These are phyloP conservation scores for Cercospora berteroae DNA, from an alignment of 2,329 filamentous ascomycete species.

Conservation along the genomic window DNA sequence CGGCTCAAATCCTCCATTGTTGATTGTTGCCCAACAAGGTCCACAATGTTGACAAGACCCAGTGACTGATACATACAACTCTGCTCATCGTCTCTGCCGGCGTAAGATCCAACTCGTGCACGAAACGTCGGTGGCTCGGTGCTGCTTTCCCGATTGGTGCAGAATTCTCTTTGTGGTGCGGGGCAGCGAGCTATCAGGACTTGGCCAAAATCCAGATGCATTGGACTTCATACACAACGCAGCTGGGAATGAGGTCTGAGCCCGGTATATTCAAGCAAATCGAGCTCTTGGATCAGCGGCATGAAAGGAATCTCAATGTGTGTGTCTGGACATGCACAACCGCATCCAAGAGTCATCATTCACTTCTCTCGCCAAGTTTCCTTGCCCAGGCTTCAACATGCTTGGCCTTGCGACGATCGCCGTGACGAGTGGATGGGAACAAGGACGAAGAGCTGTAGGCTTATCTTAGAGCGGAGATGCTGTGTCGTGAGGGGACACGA, in stretches of 20 bases:
- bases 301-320: background rate
- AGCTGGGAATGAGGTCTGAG: too few relatives aligned
- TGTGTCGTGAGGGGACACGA: background rate
- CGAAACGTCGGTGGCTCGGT: constrained; percentile 1
- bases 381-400: background rate
- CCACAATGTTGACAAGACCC: too few relatives aligned
- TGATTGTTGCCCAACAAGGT: too few relatives aligned
- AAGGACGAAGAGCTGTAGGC: background rate
- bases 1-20: background rate
- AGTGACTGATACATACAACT: background rate
- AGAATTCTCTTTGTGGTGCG: background rate
- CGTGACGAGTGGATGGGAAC: background rate
- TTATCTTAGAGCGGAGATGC: background rate
- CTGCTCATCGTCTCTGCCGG: background rate
- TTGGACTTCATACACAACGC: background rate
- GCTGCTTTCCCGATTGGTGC: constrained; percentile 7
- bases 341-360: background rate
- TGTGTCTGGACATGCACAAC: background rate
- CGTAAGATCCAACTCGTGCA: background rate
- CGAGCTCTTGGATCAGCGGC: background rate
- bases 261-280: too few relatives aligned
- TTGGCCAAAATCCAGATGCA: background rate
- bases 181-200: constrained; percentile 4
- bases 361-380: background rate
- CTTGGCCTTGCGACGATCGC: background rate